These are phyloP conservation scores for Oryza glaberrima DNA, from an alignment of 176 grass and related monocot species.

Conservation along the genomic window DNA sequence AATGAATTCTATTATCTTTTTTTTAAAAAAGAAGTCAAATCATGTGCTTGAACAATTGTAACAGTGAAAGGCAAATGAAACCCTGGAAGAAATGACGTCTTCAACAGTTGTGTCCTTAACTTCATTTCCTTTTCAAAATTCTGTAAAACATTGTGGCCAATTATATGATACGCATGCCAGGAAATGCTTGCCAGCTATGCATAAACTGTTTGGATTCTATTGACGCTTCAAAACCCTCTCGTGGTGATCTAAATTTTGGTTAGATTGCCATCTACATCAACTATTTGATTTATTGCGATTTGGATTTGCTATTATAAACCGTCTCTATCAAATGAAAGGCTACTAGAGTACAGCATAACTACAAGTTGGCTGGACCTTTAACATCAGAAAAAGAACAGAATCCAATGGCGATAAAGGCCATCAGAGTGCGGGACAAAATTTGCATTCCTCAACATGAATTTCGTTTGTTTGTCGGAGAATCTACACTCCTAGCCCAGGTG, in stretches of 20 bases:
- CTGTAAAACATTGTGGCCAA: not conserved
- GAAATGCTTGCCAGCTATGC: constrained; percentile 41
- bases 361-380: constrained; percentile 1
- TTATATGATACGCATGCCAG: constrained; percentile 1
- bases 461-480: constrained; percentile 25
- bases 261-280: not conserved
- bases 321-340: not conserved
- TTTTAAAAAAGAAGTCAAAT: no score
- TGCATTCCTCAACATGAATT: not conserved
- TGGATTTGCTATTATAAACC: not conserved
- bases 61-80: no score
- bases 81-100: no score
- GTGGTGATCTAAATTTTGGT: not conserved
- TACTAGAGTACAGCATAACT: not conserved
- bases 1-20: no score
- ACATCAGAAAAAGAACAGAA: not conserved
- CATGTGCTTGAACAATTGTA: no score
- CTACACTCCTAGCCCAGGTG: not conserved
- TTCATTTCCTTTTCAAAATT: not conserved
- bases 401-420: not conserved
- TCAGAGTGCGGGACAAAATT: constrained; percentile 10
- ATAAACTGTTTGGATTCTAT: constrained; percentile 1
- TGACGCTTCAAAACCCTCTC: not conserved
- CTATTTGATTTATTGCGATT: not conserved
- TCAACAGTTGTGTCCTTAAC: not conserved